These are phyloP conservation scores for Coemansia guatemalensis DNA, from an alignment of 192 early-diverging fungal genomes.

Conservation along the genomic window DNA sequence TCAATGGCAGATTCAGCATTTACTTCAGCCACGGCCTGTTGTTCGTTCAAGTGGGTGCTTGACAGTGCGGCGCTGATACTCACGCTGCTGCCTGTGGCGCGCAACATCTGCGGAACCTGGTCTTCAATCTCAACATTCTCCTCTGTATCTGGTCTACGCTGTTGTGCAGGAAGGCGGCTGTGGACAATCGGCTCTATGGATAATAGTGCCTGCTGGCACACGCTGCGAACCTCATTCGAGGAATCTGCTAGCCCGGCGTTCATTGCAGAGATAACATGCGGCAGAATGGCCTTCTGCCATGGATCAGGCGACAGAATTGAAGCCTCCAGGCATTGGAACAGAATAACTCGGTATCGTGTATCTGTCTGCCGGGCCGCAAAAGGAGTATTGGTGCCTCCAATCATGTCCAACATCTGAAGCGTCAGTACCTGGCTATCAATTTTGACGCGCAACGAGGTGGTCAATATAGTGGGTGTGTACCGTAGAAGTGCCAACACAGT, in stretches of 20 bases:
- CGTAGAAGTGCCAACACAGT: constrained; percentile 22
- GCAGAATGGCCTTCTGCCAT: constrained; percentile 47
- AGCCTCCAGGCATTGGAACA: constrained; percentile 39
- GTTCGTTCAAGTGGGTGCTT: constrained; percentile 4
- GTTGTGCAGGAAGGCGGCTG: constrained; percentile 44
- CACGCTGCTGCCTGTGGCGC: constrained; percentile 1
- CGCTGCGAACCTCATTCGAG: constrained; percentile 20
- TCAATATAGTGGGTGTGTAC: constrained; percentile 30
- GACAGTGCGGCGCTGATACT: constrained; percentile 25
- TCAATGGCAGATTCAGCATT: not conserved
- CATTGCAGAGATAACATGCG: constrained; percentile 39
- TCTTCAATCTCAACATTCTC: constrained; percentile 16
- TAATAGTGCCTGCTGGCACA: constrained; percentile 19
- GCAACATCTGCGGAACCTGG: constrained; percentile 15
- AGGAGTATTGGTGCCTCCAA: constrained; percentile 24
- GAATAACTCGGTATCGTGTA: constrained; percentile 14
- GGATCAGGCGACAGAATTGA: constrained; percentile 49
- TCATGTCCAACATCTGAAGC: constrained; percentile 31
- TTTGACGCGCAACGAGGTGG: constrained; percentile 25
- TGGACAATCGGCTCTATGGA: constrained; percentile 45
- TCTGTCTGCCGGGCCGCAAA: constrained; percentile 32
- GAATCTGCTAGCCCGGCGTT: constrained; percentile 26
- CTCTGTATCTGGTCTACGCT: constrained; percentile 39
- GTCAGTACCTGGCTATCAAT: constrained; percentile 41
- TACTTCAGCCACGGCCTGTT: not conserved